Base-by-base conservation (phyloP, 345 rosid genomes). In the Syzygium jambos region DNA sequence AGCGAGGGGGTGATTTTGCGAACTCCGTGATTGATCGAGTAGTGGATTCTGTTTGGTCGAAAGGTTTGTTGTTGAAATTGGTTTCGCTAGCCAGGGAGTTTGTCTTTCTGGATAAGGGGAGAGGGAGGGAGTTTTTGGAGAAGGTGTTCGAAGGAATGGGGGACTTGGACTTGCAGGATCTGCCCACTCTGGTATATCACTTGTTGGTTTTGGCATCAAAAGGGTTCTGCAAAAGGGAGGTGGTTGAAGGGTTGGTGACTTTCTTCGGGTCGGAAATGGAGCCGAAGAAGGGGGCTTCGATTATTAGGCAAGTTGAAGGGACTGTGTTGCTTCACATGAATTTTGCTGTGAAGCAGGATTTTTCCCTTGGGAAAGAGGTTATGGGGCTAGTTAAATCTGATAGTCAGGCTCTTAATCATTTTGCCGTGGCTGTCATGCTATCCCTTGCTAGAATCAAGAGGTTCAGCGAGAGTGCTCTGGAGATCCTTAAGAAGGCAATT, bases 341-440 rank as follows among this genome's bases (percentile, higher is more conserved):
- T 93, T 96, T 96, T 4, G 95, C 98, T 0, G 98, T 95, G 91
- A 96, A 96, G 94, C 98, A 96, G 93, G 98, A 95, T 91, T 94
- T 96, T 89, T 93, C 98, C 12, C 46, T 96, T 82, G 97, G 94
- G 85, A 93, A 93, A 89, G 98, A 93, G 94, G 94, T 95, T 87
- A 89, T 95, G 80, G 91, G 93, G 83, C 90, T 96, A 27, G 90
- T 96, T 84, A 96, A 95, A 89, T 91, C 93, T 52, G 93, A 93
- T 88, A 84, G 91, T 65, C 89, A 92, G 46, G 93, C 94, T 51
- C 90, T 96, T 87, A 95, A 95, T 91, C 95, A 93, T 93, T 96
- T 96, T 82, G 88, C 95, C 0, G 90, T 94, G 53, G 94, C 95
- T 51, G 93, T 95, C 88, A 84, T 95, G 88, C 89, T 96, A 88